A percentile compares a stretch with the other conserved stretches of the same genome.
These are phyloP conservation scores for Termitomyces sp. DNA, from an alignment of 768 basidiomycete genomes.

Conservation along the genomic window DNA sequence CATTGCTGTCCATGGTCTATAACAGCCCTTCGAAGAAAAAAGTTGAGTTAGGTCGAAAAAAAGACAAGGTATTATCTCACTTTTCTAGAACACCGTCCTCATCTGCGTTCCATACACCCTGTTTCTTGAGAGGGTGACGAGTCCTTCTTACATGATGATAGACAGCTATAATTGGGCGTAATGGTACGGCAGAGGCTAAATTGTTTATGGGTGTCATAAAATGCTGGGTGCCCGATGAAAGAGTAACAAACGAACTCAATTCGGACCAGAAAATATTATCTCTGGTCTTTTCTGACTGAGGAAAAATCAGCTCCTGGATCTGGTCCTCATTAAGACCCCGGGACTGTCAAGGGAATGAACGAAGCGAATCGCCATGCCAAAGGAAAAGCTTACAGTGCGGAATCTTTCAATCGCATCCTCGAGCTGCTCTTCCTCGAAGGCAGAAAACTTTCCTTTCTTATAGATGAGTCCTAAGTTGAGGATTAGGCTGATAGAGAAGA, in stretches of 20 bases:
- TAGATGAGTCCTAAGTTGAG: slow-evolving; percentile 66
- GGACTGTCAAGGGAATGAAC: slow-evolving; percentile 30
- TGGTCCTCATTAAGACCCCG: slow-evolving; percentile 55
- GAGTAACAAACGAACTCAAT: slow-evolving; percentile 53
- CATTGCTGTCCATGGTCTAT: slow-evolving; percentile 70
- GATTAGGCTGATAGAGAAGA: neutral
- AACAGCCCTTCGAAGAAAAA: slow-evolving; percentile 63
- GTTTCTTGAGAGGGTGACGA: slow-evolving; percentile 66
- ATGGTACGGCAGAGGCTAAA: slow-evolving; percentile 65
- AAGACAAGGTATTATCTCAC: slow-evolving; percentile 37
- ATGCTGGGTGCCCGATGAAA: neutral
- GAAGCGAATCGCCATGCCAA: neutral
- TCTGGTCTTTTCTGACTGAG: slow-evolving; percentile 57
- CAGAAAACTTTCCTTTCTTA: slow-evolving; percentile 86
- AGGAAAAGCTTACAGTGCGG: slow-evolving; percentile 42
- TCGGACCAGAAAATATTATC: slow-evolving; percentile 78
- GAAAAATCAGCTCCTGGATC: slow-evolving; percentile 64
- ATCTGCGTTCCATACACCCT: slow-evolving; percentile 66
- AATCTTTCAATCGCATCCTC: slow-evolving; percentile 64
- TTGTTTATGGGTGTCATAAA: slow-evolving; percentile 9
- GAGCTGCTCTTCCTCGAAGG: slow-evolving; percentile 70
- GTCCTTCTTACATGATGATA: slow-evolving; percentile 77
- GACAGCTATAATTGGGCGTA: slow-evolving; percentile 79
- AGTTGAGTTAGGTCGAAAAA: neutral
- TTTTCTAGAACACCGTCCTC: slow-evolving; percentile 65